phyloP scores from a whole-genome alignment of 805 yeast genomes.

The Schwanniomyces sp. region DNA sequence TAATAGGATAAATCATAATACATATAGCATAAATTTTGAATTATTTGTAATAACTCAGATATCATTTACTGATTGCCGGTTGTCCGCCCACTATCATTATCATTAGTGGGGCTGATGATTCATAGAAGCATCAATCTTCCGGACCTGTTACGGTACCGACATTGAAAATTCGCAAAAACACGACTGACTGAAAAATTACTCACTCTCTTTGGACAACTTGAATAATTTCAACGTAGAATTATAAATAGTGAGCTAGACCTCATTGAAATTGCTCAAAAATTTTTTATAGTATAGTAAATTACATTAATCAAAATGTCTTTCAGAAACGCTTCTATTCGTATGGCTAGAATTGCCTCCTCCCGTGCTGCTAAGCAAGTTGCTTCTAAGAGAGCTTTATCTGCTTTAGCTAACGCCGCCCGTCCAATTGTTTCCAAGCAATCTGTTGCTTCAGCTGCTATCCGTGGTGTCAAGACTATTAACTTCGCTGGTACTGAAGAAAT shows the following conservation, averaged over 20 bases:
- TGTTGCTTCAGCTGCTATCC: slow-evolving; percentile 53
- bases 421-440: slow-evolving; percentile 41
- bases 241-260: slow-evolving; percentile 5
- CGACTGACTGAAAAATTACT: slow-evolving; percentile 6
- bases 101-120: slow-evolving; percentile 2
- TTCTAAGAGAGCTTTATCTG: slow-evolving; percentile 67
- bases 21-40: neutral
- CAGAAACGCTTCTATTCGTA: slow-evolving; percentile 44
- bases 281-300: neutral
- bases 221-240: neutral
- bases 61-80: slow-evolving; percentile 1
- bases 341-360: slow-evolving; percentile 48
- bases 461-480: slow-evolving; percentile 96
- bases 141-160: slow-evolving; percentile 5
- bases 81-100: neutral
- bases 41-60: neutral
- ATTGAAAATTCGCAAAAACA: neutral
- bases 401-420: slow-evolving; percentile 46
- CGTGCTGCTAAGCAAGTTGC: slow-evolving; percentile 44
- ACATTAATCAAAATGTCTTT: slow-evolving; percentile 32
- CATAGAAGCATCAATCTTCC: slow-evolving; percentile 1
- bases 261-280: slow-evolving; percentile 1
- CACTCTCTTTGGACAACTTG: slow-evolving; percentile 1
- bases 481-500: slow-evolving; percentile 94
- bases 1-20: too few relatives aligned